These are phyloP conservation scores for Pachysolen tannophilus DNA, from an alignment of 805 yeast species.

Conservation along the genomic window DNA sequence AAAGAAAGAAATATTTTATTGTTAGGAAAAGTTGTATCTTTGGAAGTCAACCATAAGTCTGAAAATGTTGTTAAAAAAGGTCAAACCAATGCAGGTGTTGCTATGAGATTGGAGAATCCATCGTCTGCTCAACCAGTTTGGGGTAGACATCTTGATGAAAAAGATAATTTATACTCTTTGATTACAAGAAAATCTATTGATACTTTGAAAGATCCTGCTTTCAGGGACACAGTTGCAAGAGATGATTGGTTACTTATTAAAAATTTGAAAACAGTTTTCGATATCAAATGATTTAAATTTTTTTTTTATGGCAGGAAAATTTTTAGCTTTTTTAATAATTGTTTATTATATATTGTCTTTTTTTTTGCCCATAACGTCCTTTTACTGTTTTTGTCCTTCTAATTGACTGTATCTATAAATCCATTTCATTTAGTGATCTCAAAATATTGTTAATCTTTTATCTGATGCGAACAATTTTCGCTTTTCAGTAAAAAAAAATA, in stretches of 20 bases:
- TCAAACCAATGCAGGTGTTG: slow-evolving; percentile 96
- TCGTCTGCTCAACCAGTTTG: slow-evolving; percentile 91
- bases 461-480: too few relatives aligned
- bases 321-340: too few relatives aligned
- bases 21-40: slow-evolving; percentile 84
- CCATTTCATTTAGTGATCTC: too few relatives aligned
- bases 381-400: too few relatives aligned
- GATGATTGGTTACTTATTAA: slow-evolving; percentile 93
- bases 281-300: slow-evolving; percentile 45
- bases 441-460: too few relatives aligned
- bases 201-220: slow-evolving; percentile 96
- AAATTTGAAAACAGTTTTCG: slow-evolving; percentile 81
- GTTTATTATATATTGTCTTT: too few relatives aligned
- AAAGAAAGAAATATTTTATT: slow-evolving; percentile 62
- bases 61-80: slow-evolving; percentile 80
- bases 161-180: slow-evolving; percentile 84
- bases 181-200: slow-evolving; percentile 87
- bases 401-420: too few relatives aligned
- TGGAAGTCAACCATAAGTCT: slow-evolving; percentile 93
- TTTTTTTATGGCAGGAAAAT: neutral
- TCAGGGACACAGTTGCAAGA: slow-evolving; percentile 88
- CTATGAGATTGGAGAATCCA: slow-evolving; percentile 93
- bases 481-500: too few relatives aligned
- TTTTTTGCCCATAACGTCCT: too few relatives aligned
- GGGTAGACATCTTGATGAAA: slow-evolving; percentile 98